Percentiles rank a stretch among this genome's conserved stretches.
These are phyloP conservation scores for Monosporozyma aquatica DNA, from an alignment of 805 yeast genomes.

Conservation along the genomic window DNA sequence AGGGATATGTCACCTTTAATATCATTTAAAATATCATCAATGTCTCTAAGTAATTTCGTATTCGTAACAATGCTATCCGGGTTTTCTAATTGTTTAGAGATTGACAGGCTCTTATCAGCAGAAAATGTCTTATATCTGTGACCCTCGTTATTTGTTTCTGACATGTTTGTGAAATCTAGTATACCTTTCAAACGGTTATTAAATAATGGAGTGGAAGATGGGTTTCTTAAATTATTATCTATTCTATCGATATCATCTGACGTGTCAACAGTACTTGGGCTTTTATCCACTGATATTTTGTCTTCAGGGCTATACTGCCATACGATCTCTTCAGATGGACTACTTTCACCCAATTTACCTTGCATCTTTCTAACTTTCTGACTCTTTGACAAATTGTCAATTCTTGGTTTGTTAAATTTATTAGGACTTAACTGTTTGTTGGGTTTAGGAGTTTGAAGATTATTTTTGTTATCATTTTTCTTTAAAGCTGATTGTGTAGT, in stretches of 20 bases:
- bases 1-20: slow-evolving; percentile 16
- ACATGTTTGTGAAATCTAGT: slow-evolving; percentile 13
- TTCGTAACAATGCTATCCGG: not conserved
- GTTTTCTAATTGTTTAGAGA: not conserved
- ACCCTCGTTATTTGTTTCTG: not conserved
- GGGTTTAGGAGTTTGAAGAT: not conserved
- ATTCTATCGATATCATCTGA: slow-evolving; percentile 11
- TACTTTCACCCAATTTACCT: slow-evolving; percentile 5
- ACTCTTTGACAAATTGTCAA: not conserved
- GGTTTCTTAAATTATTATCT: slow-evolving; percentile 11
- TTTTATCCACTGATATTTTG: slow-evolving; percentile 11
- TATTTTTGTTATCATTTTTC: not conserved
- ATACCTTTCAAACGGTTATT: slow-evolving; percentile 21
- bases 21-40: slow-evolving; percentile 27
- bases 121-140: not conserved
- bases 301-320: slow-evolving; percentile 26
- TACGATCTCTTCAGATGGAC: slow-evolving; percentile 24
- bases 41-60: slow-evolving; percentile 13
- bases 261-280: slow-evolving; percentile 13
- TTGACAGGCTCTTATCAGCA: not conserved
- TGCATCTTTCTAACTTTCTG: not conserved
- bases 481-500: not conserved
- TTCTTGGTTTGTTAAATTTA: not conserved
- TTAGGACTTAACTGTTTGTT: not conserved
- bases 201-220: slow-evolving; percentile 27